Evolutionary conservation across 1,284 basidiomycete genomes (phyloP).

Genomic region (Marasmius sp.): DNA sequence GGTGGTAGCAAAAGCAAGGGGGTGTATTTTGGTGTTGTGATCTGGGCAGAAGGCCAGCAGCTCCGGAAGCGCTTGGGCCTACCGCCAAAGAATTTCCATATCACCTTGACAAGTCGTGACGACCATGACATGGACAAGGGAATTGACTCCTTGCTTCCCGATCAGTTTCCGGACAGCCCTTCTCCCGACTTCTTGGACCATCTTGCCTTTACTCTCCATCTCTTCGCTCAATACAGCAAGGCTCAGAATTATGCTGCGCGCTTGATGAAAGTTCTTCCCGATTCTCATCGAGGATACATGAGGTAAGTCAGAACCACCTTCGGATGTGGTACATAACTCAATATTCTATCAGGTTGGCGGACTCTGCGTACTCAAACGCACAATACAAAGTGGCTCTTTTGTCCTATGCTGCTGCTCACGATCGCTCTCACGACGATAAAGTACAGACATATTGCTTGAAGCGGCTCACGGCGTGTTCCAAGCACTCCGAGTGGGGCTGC

Average conservation of each 20-base stretch:
- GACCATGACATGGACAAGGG: constrained; percentile 48
- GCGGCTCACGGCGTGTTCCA: constrained; percentile 42
- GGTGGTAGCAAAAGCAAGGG: constrained; percentile 34
- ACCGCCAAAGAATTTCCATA: constrained; percentile 53
- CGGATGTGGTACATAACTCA: neutral
- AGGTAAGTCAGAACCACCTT: constrained; percentile 3
- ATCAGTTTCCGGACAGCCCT: constrained; percentile 25
- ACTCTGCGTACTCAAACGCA: constrained; percentile 34
- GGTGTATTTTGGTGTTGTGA: constrained; percentile 48
- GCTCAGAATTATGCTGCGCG: constrained; percentile 33
- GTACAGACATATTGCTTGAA: constrained; percentile 42
- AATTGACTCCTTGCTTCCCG: constrained; percentile 38
- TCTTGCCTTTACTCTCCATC: constrained; percentile 44
- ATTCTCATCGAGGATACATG: constrained; percentile 47
- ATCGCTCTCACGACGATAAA: constrained; percentile 37
- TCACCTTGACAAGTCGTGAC: constrained; percentile 45
- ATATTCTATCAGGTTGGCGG: constrained; percentile 38
- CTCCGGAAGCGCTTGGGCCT: constrained; percentile 48
- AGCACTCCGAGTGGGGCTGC: constrained; percentile 52
- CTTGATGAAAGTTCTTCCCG: constrained; percentile 31
- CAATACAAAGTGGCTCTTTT: constrained; percentile 54
- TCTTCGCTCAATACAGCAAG: constrained; percentile 33
- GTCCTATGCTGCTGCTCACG: constrained; percentile 47
- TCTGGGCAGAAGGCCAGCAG: constrained; percentile 55
- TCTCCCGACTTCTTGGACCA: constrained; percentile 47